These are phyloP conservation scores for Pseudogymnoascus sp. DNA, from an alignment of 2,329 filamentous ascomycete species.

Conservation along the genomic window DNA sequence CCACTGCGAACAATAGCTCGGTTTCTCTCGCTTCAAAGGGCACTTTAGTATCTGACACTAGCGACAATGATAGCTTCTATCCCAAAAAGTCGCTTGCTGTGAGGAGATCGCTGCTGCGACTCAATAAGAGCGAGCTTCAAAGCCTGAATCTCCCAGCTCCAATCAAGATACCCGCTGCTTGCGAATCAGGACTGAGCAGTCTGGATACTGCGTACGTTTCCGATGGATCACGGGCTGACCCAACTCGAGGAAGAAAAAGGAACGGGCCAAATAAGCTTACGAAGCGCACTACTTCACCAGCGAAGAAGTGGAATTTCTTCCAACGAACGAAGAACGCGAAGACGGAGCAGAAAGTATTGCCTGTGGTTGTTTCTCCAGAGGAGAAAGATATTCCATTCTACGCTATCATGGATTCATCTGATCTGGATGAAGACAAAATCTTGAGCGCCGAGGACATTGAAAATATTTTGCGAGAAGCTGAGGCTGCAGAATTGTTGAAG, in stretches of 20 bases:
- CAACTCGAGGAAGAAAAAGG: slow-evolving; percentile 25
- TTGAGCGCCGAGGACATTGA: slow-evolving; percentile 29
- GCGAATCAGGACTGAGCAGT: slow-evolving; percentile 43
- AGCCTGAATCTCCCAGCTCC: slow-evolving; percentile 43
- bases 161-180: slow-evolving; percentile 36
- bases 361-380: slow-evolving; percentile 40
- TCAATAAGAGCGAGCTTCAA: slow-evolving; percentile 36
- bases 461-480: slow-evolving; percentile 43
- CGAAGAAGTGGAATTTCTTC: slow-evolving; percentile 55
- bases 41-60: slow-evolving; percentile 39
- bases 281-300: slow-evolving; percentile 42
- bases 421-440: slow-evolving; percentile 21
- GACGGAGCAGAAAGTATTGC: slow-evolving; percentile 25
- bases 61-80: slow-evolving; percentile 41
- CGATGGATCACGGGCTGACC: slow-evolving; percentile 43
- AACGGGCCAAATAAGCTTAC: slow-evolving; percentile 43
- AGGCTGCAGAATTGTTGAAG: slow-evolving; percentile 21
- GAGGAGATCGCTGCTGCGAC: slow-evolving; percentile 45
- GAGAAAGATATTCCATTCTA: slow-evolving; percentile 49
- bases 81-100: slow-evolving; percentile 46
- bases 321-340: slow-evolving; percentile 40
- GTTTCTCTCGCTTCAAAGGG: slow-evolving; percentile 11
- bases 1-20: slow-evolving; percentile 11
- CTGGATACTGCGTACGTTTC: slow-evolving; percentile 49
- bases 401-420: slow-evolving; percentile 51